Percentiles rank a stretch among this genome's conserved stretches.
These are phyloP conservation scores for Grosmannia huntii DNA, from an alignment of 2,329 filamentous ascomycete species.

Conservation along the genomic window DNA sequence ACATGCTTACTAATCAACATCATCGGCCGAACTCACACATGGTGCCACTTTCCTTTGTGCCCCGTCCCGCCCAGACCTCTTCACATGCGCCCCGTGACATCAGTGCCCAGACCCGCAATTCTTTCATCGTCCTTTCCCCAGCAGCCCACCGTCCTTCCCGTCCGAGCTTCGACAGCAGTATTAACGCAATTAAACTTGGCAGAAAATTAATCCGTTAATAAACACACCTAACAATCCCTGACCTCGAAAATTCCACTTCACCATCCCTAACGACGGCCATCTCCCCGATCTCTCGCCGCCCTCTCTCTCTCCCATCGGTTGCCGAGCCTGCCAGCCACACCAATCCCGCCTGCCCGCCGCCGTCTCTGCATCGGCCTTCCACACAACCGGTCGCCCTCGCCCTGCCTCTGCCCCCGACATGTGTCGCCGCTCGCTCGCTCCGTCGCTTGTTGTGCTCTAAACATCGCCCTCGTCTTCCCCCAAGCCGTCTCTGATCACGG, in stretches of 20 bases:
- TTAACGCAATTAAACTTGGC: background rate
- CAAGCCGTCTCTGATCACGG: background rate
- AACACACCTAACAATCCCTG: background rate
- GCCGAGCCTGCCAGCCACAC: background rate
- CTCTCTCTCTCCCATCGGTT: background rate
- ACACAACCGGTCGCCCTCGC: background rate
- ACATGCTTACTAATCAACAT: background rate
- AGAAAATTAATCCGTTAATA: background rate
- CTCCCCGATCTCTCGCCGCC: background rate
- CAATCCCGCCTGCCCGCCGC: background rate
- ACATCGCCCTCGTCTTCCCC: background rate
- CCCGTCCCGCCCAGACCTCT: background rate
- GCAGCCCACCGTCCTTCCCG: background rate
- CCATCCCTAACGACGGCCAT: background rate
- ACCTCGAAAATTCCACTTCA: background rate
- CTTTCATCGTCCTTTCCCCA: background rate
- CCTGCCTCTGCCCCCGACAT: slow-evolving; percentile 3
- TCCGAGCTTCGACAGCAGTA: background rate
- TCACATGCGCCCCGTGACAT: slow-evolving; percentile 5
- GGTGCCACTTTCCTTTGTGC: background rate
- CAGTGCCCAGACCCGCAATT: slow-evolving; percentile 3
- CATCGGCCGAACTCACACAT: background rate
- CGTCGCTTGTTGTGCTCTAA: background rate
- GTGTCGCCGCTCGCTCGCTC: slow-evolving; percentile 5
- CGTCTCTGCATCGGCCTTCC: background rate